These are phyloP conservation scores for Monilinia polystroma DNA, from an alignment of 2,329 filamentous ascomycete species.

Conservation along the genomic window DNA sequence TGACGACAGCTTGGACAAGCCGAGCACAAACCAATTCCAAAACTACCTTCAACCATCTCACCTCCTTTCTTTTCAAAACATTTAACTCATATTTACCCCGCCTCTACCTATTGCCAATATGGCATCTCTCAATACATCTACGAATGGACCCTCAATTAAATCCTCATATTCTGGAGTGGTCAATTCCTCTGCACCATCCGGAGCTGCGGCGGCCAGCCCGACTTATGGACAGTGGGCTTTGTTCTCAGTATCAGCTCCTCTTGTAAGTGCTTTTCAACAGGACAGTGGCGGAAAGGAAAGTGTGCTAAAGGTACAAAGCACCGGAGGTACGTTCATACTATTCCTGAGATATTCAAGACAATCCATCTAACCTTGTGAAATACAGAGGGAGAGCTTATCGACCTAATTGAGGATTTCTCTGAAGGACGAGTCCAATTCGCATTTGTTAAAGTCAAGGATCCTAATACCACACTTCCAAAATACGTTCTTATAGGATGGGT, in stretches of 20 bases:
- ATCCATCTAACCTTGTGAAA: slow-evolving; percentile 12
- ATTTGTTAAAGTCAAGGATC: slow-evolving; percentile 94
- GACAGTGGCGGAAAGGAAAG: slow-evolving; percentile 85
- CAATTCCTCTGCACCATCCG: slow-evolving; percentile 57
- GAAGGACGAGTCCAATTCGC: slow-evolving; percentile 97
- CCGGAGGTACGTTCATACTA: slow-evolving; percentile 61
- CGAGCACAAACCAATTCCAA: slow-evolving; percentile 16
- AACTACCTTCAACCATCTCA: slow-evolving; percentile 9
- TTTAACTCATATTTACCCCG: background rate
- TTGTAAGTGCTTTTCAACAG: slow-evolving; percentile 87
- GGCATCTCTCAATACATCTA: slow-evolving; percentile 78
- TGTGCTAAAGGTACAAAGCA: slow-evolving; percentile 88
- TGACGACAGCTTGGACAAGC: slow-evolving; percentile 21
- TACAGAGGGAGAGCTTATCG: slow-evolving; percentile 82
- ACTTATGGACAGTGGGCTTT: slow-evolving; percentile 92
- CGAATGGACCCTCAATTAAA: slow-evolving; percentile 79
- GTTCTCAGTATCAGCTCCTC: slow-evolving; percentile 87
- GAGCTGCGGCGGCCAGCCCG: slow-evolving; percentile 62
- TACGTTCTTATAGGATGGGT: slow-evolving; percentile 89
- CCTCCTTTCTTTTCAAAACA: background rate
- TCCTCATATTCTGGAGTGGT: slow-evolving; percentile 74
- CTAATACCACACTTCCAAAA: slow-evolving; percentile 86
- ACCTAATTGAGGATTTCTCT: slow-evolving; percentile 92
- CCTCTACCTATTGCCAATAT: slow-evolving; percentile 47
- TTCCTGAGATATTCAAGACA: background rate